Percentiles rank a stretch among this genome's conserved stretches.
These are phyloP conservation scores for Rhizophagus prolifer DNA, from an alignment of 192 early-diverging fungal species.

Conservation along the genomic window DNA sequence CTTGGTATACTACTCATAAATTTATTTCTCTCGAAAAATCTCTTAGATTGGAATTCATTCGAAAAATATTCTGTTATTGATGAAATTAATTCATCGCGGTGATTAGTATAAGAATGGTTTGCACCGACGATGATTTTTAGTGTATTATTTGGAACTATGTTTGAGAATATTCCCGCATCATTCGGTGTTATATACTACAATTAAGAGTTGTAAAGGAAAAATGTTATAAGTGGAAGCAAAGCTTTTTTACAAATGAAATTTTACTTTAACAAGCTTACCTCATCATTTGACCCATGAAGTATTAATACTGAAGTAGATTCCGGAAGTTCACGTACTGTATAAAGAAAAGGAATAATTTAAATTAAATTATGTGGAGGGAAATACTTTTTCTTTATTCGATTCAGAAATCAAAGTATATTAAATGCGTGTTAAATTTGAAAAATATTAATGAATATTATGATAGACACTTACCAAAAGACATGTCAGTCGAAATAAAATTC, in stretches of 20 bases:
- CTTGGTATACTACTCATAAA: conserved; percentile 31
- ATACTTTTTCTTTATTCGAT: no score
- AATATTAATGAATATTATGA: no score
- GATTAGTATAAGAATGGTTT: conserved; percentile 35
- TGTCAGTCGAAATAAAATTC: not conserved
- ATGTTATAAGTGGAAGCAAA: no score
- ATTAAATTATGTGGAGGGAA: no score
- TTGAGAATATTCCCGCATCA: conserved; percentile 39
- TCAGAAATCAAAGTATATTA: no score
- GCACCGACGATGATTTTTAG: conserved; percentile 35
- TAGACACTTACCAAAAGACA: not conserved
- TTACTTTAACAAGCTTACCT: not conserved
- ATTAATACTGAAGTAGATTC: not conserved
- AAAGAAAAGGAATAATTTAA: not conserved
- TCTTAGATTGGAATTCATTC: conserved; percentile 12
- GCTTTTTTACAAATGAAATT: not conserved
- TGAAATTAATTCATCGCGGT: conserved; percentile 29
- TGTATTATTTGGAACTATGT: conserved; percentile 38
- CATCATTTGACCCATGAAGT: not conserved
- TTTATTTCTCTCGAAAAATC: not conserved
- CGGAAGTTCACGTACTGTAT: not conserved
- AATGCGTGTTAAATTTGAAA: not conserved
- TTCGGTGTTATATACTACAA: conserved; percentile 33
- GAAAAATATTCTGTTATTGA: conserved; percentile 35
- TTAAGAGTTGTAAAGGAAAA: no score